A percentile compares a stretch with the other conserved stretches of the same genome.
Evolutionary conservation across 2,329 filamentous ascomycete genomes (phyloP).

Genomic region (Knoxdaviesia capensis): DNA sequence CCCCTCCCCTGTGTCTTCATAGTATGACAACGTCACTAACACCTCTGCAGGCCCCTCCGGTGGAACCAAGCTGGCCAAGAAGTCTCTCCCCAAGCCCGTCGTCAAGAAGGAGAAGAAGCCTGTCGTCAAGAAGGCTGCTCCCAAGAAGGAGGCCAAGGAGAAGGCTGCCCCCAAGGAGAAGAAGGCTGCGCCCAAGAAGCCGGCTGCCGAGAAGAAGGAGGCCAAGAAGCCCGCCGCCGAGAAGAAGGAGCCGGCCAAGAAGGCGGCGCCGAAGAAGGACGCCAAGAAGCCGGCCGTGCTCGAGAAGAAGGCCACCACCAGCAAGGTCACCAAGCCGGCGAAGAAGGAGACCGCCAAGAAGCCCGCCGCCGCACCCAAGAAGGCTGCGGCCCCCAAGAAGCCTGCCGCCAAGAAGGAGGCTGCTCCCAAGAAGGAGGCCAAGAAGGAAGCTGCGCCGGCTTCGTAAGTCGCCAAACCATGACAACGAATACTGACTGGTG

Average conservation of each 20-base stretch:
- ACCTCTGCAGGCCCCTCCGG: constrained; percentile 49
- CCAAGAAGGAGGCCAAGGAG: constrained; percentile 12
- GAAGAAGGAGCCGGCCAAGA: constrained; percentile 37
- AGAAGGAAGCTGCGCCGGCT: constrained; percentile 2
- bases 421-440: constrained; percentile 8
- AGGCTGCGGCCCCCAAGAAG: constrained; percentile 26
- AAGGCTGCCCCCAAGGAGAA: constrained; percentile 9
- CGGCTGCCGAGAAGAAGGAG: constrained; percentile 10
- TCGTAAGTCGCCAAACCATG: background rate
- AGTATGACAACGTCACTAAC: constrained; percentile 6
- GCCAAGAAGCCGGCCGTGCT: constrained; percentile 12
- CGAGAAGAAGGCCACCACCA: constrained; percentile 11
- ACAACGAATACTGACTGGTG: too few species aligned
- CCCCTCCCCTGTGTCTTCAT: background rate
- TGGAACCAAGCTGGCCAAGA: constrained; percentile 83
- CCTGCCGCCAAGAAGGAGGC: constrained; percentile 5
- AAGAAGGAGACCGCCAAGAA: constrained; percentile 8
- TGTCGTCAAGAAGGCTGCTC: constrained; percentile 17
- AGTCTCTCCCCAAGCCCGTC: constrained; percentile 21
- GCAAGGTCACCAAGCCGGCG: constrained; percentile 9
- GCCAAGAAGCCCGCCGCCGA: constrained; percentile 20
- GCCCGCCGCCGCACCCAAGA: constrained; percentile 19
- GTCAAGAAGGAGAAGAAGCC: constrained; percentile 19
- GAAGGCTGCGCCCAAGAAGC: constrained; percentile 10
- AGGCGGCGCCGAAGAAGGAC: constrained; percentile 6